These are phyloP conservation scores for Albizia julibrissin DNA, from an alignment of 306 rosid species.

Conservation along the genomic window DNA sequence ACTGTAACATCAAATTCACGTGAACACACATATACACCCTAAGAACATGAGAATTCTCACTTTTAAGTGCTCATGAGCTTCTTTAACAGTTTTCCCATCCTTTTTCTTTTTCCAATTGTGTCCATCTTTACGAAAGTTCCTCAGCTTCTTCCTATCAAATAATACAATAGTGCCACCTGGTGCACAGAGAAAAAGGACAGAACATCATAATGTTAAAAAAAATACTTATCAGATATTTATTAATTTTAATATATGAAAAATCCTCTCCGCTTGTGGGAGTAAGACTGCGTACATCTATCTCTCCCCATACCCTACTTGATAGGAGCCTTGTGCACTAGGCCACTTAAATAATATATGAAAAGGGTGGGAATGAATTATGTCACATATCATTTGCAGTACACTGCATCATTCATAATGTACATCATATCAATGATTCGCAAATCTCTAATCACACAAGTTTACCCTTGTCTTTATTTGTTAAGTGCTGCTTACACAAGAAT, in stretches of 20 bases:
- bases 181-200: slow-evolving; percentile 33
- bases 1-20: background rate
- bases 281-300: no score
- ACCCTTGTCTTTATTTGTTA: background rate
- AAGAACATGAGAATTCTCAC: slow-evolving; percentile 55
- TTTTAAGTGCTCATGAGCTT: slow-evolving; percentile 98
- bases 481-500: background rate
- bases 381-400: background rate
- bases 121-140: slow-evolving; percentile 95
- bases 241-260: background rate
- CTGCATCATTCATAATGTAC: slow-evolving; percentile 15
- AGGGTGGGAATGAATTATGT: slow-evolving; percentile 16
- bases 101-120: slow-evolving; percentile 98
- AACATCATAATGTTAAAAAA: background rate
- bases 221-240: background rate
- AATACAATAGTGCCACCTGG: slow-evolving; percentile 84
- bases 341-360: background rate
- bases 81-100: slow-evolving; percentile 96
- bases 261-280: no score
- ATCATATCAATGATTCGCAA: background rate
- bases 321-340: no score
- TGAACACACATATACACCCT: slow-evolving; percentile 13
- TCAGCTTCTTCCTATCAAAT: slow-evolving; percentile 91
- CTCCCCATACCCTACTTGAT: no score
- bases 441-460: background rate